phyloP scores from a whole-genome alignment of 2,329 filamentous ascomycete genomes.

The Nigrospora osmanthi region DNA sequence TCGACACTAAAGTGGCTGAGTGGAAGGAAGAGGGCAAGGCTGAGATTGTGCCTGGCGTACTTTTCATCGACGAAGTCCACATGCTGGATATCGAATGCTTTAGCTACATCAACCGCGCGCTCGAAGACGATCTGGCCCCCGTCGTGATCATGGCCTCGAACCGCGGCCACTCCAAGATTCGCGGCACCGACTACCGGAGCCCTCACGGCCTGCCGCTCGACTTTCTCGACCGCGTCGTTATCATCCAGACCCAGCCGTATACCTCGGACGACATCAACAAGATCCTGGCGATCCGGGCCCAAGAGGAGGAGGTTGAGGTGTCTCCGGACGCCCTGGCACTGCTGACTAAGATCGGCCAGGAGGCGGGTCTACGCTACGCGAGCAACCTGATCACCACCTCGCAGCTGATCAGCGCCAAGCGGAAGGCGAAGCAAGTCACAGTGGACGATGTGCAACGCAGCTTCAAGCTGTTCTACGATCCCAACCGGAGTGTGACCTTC shows the following conservation, averaged over 20 bases:
- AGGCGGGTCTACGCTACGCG: constrained; percentile 89
- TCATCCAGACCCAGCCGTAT: constrained; percentile 90
- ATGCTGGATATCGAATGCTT: constrained; percentile 99
- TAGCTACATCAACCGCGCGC: constrained; percentile 93
- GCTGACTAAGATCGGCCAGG: constrained; percentile 90
- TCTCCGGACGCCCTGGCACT: constrained; percentile 84
- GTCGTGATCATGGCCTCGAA: constrained; percentile 99
- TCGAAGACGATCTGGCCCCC: constrained; percentile 90
- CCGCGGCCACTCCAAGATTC: constrained; percentile 81
- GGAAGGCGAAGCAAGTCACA: constrained; percentile 73
- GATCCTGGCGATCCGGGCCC: constrained; percentile 85
- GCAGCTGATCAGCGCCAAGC: constrained; percentile 78
- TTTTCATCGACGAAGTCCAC: constrained; percentile 98
- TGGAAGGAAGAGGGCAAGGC: constrained; percentile 99
- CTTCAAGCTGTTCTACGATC: constrained; percentile 91
- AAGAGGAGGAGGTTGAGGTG: constrained; percentile 92
- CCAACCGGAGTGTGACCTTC: constrained; percentile 79
- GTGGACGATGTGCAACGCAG: constrained; percentile 88
- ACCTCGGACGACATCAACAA: constrained; percentile 77
- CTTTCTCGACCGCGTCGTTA: constrained; percentile 92
- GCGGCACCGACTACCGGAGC: constrained; percentile 86
- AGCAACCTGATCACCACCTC: constrained; percentile 96
- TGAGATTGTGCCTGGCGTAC: constrained; percentile 90
- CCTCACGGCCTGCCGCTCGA: constrained; percentile 92
- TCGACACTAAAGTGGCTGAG: constrained; percentile 97